Evolutionary conservation across 202 grass and related monocot species (phyloP).

Genomic region (Elaeis oleifera): DNA sequence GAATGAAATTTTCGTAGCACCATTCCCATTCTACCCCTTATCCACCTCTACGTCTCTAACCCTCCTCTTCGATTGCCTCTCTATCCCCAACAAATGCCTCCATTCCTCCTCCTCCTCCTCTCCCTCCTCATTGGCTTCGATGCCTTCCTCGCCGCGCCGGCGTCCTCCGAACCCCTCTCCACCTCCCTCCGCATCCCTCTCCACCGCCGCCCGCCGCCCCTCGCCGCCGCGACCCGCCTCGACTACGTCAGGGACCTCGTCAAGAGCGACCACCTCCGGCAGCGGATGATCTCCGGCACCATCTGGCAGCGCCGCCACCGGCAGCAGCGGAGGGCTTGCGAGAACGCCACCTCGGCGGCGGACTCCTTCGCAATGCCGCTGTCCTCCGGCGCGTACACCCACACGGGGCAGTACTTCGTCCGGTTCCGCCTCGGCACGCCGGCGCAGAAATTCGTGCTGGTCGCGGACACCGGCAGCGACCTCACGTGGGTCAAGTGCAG

Average conservation of each 20-base stretch:
- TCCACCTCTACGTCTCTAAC: not conserved
- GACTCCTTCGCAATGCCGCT: slow-evolving; percentile 16
- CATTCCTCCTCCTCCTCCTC: slow-evolving; percentile 4
- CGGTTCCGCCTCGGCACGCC: slow-evolving; percentile 13
- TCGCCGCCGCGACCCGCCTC: not conserved
- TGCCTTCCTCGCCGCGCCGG: not conserved
- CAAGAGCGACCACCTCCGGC: slow-evolving; percentile 6
- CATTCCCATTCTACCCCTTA: not conserved
- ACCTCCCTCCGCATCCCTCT: slow-evolving; percentile 3
- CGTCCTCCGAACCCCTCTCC: not conserved
- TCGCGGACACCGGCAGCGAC: slow-evolving; percentile 18
- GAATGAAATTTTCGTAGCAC: too few species aligned
- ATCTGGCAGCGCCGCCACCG: not conserved
- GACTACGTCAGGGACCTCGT: slow-evolving; percentile 8
- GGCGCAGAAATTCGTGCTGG: slow-evolving; percentile 19
- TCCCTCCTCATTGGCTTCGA: not conserved
- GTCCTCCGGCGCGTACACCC: slow-evolving; percentile 15
- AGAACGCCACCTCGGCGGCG: not conserved
- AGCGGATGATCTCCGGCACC: slow-evolving; percentile 9
- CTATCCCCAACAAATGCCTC: too few species aligned
- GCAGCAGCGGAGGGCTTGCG: not conserved
- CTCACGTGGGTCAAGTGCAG: slow-evolving; percentile 22
- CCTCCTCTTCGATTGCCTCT: not conserved
- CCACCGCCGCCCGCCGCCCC: not conserved
- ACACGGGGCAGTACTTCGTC: slow-evolving; percentile 22